A percentile compares a stretch with the other conserved stretches of the same genome.
phyloP scores from a whole-genome alignment of 495 filamentous ascomycete species.

The Aspergillus ostianus region DNA sequence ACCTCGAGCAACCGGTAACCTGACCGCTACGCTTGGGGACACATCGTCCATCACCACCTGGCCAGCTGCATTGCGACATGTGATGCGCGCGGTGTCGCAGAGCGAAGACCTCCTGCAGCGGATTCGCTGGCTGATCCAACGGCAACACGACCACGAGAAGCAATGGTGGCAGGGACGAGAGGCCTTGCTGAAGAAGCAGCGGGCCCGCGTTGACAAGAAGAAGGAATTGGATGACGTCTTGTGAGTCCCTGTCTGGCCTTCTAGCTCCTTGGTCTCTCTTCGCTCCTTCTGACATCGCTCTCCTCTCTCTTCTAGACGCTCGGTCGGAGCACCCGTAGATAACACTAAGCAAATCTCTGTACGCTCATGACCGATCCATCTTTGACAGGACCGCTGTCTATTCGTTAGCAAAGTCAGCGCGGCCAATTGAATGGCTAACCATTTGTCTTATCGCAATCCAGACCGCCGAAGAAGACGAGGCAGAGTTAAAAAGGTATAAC shows the following conservation, averaged over 20 bases:
- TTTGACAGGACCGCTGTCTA: background rate
- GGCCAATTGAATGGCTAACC: background rate
- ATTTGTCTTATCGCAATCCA: slow-evolving; percentile 14
- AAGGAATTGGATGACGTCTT: slow-evolving; percentile 53
- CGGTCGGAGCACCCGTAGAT: slow-evolving; percentile 41
- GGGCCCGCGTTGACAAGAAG: slow-evolving; percentile 45
- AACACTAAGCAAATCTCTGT: slow-evolving; percentile 32
- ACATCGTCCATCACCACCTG: slow-evolving; percentile 65
- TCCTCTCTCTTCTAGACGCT: slow-evolving; percentile 27
- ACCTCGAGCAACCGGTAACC: slow-evolving; percentile 5
- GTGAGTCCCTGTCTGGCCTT: slow-evolving; percentile 25
- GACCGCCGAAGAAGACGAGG: slow-evolving; percentile 45
- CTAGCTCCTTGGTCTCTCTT: background rate
- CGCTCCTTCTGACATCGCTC: background rate
- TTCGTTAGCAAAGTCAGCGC: background rate
- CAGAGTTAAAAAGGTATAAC: slow-evolving; percentile 59
- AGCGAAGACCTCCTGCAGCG: slow-evolving; percentile 44
- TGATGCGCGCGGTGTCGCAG: slow-evolving; percentile 56
- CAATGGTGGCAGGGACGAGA: slow-evolving; percentile 60
- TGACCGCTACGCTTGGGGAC: slow-evolving; percentile 26
- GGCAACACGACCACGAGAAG: slow-evolving; percentile 62
- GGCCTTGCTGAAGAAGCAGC: slow-evolving; percentile 51
- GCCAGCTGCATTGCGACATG: slow-evolving; percentile 58
- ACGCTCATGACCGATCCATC: slow-evolving; percentile 14
- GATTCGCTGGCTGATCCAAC: slow-evolving; percentile 55